Evolutionary conservation across 495 filamentous ascomycete genomes (phyloP).

Genomic region (Hyaloscypha finlandica): DNA sequence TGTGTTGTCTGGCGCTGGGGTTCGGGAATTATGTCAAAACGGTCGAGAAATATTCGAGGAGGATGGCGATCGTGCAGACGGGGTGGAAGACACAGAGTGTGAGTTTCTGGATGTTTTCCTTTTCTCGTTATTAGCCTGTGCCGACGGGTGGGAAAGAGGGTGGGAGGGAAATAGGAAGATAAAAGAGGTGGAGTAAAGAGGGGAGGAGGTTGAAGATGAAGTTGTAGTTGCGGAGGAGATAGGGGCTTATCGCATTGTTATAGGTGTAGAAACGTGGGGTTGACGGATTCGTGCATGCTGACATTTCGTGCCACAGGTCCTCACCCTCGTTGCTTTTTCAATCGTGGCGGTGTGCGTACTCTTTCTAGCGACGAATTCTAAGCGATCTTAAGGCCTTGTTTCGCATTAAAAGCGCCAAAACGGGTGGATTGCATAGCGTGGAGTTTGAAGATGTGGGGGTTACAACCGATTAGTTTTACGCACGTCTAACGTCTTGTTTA

Average conservation of each 20-base stretch:
- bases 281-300: neutral
- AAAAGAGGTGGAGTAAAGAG: neutral
- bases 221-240: neutral
- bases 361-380: constrained; percentile 41
- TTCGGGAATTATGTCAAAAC: constrained; percentile 86
- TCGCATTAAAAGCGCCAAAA: neutral
- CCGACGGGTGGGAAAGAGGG: neutral
- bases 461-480: neutral
- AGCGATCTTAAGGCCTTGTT: constrained; percentile 13
- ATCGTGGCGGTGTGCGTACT: constrained; percentile 77
- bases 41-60: constrained; percentile 78
- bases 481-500: neutral
- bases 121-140: no score
- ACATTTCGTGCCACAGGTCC: constrained; percentile 47
- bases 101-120: constrained; percentile 30
- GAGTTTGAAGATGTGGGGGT: constrained; percentile 10
- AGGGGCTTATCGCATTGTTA: neutral
- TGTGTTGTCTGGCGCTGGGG: constrained; percentile 74
- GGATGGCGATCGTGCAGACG: constrained; percentile 83
- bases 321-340: constrained; percentile 71
- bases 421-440: constrained; percentile 11
- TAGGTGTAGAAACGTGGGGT: neutral
- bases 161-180: neutral
- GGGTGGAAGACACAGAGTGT: constrained; percentile 91
- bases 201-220: neutral